Evolutionary conservation across 176 grass and related monocot species (phyloP).

Genomic region (Pontederia crassipes): DNA sequence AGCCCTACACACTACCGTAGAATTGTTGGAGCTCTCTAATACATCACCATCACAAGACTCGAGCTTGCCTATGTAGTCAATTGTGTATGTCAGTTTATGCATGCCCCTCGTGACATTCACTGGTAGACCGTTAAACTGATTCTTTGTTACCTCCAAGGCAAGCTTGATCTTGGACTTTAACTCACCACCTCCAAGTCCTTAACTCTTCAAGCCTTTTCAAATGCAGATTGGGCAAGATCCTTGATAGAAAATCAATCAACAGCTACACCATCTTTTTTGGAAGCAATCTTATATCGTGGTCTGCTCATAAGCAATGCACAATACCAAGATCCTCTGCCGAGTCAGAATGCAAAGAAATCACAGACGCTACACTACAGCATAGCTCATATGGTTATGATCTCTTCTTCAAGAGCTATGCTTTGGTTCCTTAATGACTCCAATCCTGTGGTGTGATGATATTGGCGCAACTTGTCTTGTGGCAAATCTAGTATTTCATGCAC

Average conservation of each 20-base stretch:
- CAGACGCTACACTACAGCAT: not conserved
- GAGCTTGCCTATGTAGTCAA: not conserved
- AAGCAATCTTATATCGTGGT: not conserved
- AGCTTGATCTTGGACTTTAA: not conserved
- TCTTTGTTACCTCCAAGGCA: not conserved
- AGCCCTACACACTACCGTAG: too few species aligned
- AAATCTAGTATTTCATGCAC: not conserved
- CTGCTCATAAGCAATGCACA: too few species aligned
- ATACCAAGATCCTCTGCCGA: not conserved
- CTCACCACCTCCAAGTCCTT: too few species aligned
- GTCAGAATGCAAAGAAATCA: not conserved
- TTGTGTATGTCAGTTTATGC: not conserved
- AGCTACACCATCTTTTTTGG: not conserved
- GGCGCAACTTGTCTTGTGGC: not conserved
- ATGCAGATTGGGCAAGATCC: not conserved
- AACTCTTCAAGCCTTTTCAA: not conserved
- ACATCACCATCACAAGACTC: not conserved
- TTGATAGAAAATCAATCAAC: not conserved
- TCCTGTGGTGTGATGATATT: not conserved
- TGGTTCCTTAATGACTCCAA: not conserved
- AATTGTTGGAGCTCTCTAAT: too few species aligned
- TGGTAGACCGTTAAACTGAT: not conserved
- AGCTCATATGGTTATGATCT: not conserved
- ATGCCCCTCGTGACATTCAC: not conserved
- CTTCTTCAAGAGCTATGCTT: not conserved